These are phyloP conservation scores for Pichia nakasei DNA, from an alignment of 805 yeast genomes.

Conservation along the genomic window DNA sequence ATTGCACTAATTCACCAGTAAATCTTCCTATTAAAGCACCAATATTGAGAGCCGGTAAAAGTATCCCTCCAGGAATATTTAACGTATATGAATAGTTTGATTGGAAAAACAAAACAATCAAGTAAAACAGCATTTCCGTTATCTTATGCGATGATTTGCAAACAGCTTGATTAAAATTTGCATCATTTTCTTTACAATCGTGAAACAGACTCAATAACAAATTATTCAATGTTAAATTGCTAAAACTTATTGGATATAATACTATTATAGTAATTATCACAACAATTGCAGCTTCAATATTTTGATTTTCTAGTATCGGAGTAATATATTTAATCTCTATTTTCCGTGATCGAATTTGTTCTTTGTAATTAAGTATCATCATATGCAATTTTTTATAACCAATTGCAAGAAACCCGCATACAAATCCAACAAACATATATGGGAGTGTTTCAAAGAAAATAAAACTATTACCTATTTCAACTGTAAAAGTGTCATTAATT, in stretches of 20 bases:
- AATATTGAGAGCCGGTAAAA: constrained; percentile 53
- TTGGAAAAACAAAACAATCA: constrained; percentile 31
- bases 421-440: constrained; percentile 57
- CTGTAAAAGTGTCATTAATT: constrained; percentile 42
- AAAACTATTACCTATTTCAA: constrained; percentile 65
- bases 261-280: constrained; percentile 44
- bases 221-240: constrained; percentile 47
- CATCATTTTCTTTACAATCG: constrained; percentile 39
- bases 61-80: constrained; percentile 57
- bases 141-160: constrained; percentile 27
- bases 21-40: constrained; percentile 56
- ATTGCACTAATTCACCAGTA: constrained; percentile 43
- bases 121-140: constrained; percentile 19
- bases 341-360: background rate
- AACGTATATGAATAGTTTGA: constrained; percentile 64
- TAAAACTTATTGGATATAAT: constrained; percentile 39
- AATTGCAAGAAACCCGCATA: constrained; percentile 64
- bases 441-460: constrained; percentile 61
- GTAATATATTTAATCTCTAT: background rate
- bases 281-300: constrained; percentile 1
- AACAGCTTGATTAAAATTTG: constrained; percentile 11
- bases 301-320: background rate
- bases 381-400: constrained; percentile 41
- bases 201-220: constrained; percentile 54
- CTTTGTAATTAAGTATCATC: constrained; percentile 30